Conservation (phyloP, 2,329 filamentous ascomycete genomes). For the Didymella lethalis region DNA sequence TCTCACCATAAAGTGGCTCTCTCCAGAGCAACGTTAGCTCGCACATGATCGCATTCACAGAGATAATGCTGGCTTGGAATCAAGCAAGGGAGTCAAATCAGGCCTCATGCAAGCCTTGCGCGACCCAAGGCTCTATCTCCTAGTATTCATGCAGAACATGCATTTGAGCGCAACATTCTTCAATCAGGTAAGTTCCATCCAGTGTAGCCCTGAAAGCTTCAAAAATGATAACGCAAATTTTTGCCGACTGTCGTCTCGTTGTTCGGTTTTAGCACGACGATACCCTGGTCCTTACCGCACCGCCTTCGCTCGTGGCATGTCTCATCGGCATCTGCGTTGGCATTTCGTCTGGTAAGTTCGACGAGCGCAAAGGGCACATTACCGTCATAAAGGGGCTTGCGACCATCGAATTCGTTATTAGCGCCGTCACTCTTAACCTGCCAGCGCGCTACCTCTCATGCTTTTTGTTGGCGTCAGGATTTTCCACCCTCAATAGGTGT, state of each 20-base stretch:
- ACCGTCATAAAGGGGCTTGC: constrained; percentile 48
- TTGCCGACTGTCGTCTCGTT: constrained; percentile 59
- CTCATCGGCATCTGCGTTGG: constrained; percentile 42
- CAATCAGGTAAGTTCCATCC: constrained; percentile 33
- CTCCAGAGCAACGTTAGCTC: constrained; percentile 53
- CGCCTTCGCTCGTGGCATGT: constrained; percentile 34
- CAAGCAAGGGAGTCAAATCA: constrained; percentile 54
- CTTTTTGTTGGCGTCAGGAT: constrained; percentile 39
- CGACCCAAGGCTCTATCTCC: constrained; percentile 62
- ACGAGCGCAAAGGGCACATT: constrained; percentile 54
- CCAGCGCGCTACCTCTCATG: constrained; percentile 42
- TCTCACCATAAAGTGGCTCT: constrained; percentile 55
- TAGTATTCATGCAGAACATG: constrained; percentile 64
- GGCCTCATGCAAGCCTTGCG: constrained; percentile 60
- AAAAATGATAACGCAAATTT: constrained; percentile 39
- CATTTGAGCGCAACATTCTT: constrained; percentile 60
- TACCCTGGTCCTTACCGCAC: constrained; percentile 60
- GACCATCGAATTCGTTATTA: constrained; percentile 50
- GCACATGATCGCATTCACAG: constrained; percentile 46
- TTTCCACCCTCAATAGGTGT: neutral
- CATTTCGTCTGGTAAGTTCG: constrained; percentile 50
- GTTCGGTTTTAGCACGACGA: constrained; percentile 58
- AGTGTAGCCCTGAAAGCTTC: too few species aligned
- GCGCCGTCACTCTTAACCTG: constrained; percentile 48
- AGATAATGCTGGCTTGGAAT: constrained; percentile 58